Evolutionary conservation across 2,329 filamentous ascomycete species (phyloP).

Genomic region (Aspergillus novoparasiticus): DNA sequence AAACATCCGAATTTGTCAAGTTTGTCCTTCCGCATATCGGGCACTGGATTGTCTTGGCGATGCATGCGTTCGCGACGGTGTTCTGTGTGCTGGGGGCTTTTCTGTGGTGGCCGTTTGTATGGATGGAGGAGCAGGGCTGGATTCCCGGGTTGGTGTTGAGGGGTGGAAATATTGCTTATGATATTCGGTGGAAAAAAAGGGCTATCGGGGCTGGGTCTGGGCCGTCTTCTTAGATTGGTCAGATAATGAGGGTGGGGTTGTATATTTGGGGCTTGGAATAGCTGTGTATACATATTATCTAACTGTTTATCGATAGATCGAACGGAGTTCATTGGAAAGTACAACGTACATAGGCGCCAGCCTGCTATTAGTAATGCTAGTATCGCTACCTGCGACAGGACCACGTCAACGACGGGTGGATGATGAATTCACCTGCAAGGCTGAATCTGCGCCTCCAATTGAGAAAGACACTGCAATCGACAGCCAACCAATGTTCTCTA

Average conservation of each 20-base stretch:
- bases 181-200: constrained; percentile 16
- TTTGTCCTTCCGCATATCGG: constrained; percentile 68
- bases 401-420: neutral
- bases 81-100: constrained; percentile 65
- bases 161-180: constrained; percentile 29
- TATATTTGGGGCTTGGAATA: neutral
- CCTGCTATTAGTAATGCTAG: neutral
- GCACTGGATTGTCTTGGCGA: constrained; percentile 58
- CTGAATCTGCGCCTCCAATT: neutral
- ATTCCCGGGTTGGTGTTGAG: constrained; percentile 26
- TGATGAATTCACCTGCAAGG: neutral
- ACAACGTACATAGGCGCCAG: neutral
- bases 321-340: neutral
- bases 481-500: neutral
- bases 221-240: neutral
- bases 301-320: neutral
- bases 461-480: neutral
- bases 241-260: neutral
- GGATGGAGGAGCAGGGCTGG: constrained; percentile 48
- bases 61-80: constrained; percentile 66
- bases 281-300: neutral
- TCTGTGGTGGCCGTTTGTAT: constrained; percentile 53
- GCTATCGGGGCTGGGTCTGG: neutral
- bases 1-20: constrained; percentile 72
- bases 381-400: neutral